These are phyloP conservation scores for Sporothrix luriei DNA, from an alignment of 2,329 filamentous ascomycete genomes.

Conservation along the genomic window DNA sequence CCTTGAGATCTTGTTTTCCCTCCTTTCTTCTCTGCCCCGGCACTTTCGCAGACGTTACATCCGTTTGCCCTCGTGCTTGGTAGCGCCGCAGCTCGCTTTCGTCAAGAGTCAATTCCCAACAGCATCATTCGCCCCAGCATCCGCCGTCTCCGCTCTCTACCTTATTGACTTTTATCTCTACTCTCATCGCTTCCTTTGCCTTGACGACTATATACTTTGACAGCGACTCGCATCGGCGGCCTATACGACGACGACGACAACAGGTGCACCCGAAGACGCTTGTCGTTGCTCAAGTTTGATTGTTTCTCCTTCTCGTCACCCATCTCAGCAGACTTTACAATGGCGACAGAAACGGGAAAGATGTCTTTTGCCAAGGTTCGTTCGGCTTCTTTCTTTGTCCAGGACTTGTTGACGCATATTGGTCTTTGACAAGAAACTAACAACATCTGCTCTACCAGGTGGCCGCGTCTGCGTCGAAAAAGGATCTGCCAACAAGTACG, in stretches of 20 bases:
- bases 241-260: not conserved
- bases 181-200: not conserved
- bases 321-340: conserved; percentile 42
- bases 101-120: not conserved
- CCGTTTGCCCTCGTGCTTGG: not conserved
- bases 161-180: not conserved
- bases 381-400: not conserved
- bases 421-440: not conserved
- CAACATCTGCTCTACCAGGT: conserved; percentile 44
- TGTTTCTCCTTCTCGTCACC: too few relatives aligned
- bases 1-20: conserved; percentile 18
- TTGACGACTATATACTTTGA: conserved; percentile 34
- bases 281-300: not conserved
- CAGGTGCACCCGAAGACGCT: too few relatives aligned
- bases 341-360: conserved; percentile 55
- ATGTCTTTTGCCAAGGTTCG: conserved; percentile 77
- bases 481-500: conserved; percentile 38
- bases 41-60: conserved; percentile 1
- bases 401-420: too few relatives aligned
- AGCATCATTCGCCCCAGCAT: not conserved
- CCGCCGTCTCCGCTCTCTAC: not conserved
- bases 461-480: conserved; percentile 52
- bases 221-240: not conserved
- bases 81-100: not conserved
- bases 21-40: not conserved